Evolutionary conservation across 305 asterid species (phyloP).

Genomic region (Fraxinus floribunda): DNA sequence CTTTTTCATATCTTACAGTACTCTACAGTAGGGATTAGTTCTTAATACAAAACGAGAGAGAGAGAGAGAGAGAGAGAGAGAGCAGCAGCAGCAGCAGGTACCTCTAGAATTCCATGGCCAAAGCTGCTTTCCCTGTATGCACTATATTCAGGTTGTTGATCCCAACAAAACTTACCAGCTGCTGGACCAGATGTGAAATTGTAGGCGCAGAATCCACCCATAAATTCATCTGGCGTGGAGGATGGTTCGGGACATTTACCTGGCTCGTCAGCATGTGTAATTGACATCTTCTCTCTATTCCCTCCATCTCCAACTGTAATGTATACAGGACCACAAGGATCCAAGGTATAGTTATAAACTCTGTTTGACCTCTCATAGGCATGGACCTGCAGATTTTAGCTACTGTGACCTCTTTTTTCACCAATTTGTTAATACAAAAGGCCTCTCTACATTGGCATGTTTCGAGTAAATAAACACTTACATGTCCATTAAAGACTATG

Average conservation of each 20-base stretch:
- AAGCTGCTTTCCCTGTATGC: conserved; percentile 88
- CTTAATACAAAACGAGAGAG: background rate
- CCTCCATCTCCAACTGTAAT: conserved; percentile 91
- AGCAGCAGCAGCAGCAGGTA: conserved; percentile 14
- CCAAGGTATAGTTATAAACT: conserved; percentile 80
- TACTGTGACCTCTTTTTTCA: background rate
- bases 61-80: background rate
- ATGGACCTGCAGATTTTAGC: conserved; percentile 56
- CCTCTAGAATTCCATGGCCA: conserved; percentile 95
- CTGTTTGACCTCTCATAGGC: conserved; percentile 94
- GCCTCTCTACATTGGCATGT: background rate
- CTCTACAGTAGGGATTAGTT: background rate
- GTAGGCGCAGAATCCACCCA: conserved; percentile 85
- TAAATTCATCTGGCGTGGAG: conserved; percentile 62
- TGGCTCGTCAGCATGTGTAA: conserved; percentile 68
- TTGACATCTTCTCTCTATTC: conserved; percentile 89
- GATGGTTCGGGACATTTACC: conserved; percentile 78
- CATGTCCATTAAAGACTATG: conserved; percentile 86
- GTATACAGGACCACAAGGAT: conserved; percentile 84
- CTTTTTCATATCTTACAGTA: background rate
- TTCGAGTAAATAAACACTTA: conserved; percentile 36
- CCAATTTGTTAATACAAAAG: background rate
- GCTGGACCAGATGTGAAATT: conserved; percentile 93
- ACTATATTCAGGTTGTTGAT: conserved; percentile 82
- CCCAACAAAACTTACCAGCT: conserved; percentile 91